phyloP scores from a whole-genome alignment of 148 eudicot genomes.

The Fallopia convolvulus region DNA sequence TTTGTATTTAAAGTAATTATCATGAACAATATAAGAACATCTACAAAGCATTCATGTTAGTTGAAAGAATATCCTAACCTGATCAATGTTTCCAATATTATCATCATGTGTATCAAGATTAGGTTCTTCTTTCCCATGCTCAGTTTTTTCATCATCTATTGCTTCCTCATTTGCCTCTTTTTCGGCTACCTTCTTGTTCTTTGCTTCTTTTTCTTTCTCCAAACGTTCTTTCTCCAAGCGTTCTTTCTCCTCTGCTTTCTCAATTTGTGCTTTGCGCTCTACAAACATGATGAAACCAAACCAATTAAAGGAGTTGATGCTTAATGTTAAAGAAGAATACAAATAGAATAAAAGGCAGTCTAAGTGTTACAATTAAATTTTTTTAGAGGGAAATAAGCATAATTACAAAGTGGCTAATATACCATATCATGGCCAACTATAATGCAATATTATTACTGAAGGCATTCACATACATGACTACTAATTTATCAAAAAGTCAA shows the following conservation, averaged over 20 bases:
- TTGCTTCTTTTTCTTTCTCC: slow-evolving; percentile 52
- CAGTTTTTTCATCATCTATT: slow-evolving; percentile 16
- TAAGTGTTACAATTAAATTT: neutral
- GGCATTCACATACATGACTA: neutral
- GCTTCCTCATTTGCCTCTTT: slow-evolving; percentile 26
- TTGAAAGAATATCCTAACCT: slow-evolving; percentile 5
- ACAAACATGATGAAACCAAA: slow-evolving; percentile 16
- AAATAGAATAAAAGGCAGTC: neutral
- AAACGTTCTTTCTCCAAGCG: slow-evolving; percentile 72
- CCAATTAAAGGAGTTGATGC: neutral
- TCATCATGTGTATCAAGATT: slow-evolving; percentile 31
- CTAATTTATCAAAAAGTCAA: neutral
- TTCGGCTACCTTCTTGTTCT: slow-evolving; percentile 27
- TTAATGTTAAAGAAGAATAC: neutral
- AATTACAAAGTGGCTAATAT: neutral
- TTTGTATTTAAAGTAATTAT: neutral
- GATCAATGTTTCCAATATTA: slow-evolving; percentile 26
- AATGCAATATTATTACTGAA: neutral
- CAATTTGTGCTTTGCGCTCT: slow-evolving; percentile 82
- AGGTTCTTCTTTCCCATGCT: slow-evolving; percentile 26
- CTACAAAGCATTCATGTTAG: neutral
- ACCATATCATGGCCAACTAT: neutral
- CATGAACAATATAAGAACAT: neutral
- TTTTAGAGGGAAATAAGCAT: neutral
- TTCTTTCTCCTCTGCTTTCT: slow-evolving; percentile 85